These are phyloP conservation scores for Pestalotiopsis sp. DNA, from an alignment of 2,329 filamentous ascomycete species.

Conservation along the genomic window DNA sequence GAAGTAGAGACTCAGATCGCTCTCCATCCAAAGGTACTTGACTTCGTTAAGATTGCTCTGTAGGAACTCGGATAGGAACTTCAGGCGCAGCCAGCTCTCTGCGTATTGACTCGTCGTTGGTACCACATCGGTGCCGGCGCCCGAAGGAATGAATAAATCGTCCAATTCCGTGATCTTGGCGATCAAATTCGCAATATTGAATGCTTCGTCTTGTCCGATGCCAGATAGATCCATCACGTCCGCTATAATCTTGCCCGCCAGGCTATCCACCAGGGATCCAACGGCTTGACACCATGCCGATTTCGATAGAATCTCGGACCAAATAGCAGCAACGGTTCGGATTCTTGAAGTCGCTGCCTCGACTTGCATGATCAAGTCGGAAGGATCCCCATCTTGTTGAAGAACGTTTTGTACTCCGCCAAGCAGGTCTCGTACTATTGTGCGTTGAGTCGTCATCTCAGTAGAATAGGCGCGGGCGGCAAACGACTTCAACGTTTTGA, in stretches of 20 bases:
- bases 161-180: constrained; percentile 60
- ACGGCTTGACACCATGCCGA: constrained; percentile 67
- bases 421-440: constrained; percentile 62
- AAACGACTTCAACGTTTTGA: constrained; percentile 61
- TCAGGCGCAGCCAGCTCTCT: constrained; percentile 63
- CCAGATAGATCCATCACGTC: constrained; percentile 66
- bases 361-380: constrained; percentile 40
- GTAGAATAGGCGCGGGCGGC: constrained; percentile 64
- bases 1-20: constrained; percentile 68
- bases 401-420: constrained; percentile 64
- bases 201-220: constrained; percentile 67
- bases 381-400: constrained; percentile 56
- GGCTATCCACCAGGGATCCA: constrained; percentile 60
- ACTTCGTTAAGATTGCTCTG: constrained; percentile 70
- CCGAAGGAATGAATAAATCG: constrained; percentile 56
- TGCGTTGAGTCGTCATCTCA: constrained; percentile 64
- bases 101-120: constrained; percentile 64
- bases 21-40: constrained; percentile 65
- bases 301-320: constrained; percentile 60
- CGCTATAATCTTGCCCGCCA: constrained; percentile 61
- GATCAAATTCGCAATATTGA: constrained; percentile 62
- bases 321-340: constrained; percentile 55
- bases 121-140: constrained; percentile 40
- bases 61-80: constrained; percentile 66
- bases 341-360: constrained; percentile 57